Conservation (phyloP, 106 monocot species). For the Dioscorea alata region DNA sequence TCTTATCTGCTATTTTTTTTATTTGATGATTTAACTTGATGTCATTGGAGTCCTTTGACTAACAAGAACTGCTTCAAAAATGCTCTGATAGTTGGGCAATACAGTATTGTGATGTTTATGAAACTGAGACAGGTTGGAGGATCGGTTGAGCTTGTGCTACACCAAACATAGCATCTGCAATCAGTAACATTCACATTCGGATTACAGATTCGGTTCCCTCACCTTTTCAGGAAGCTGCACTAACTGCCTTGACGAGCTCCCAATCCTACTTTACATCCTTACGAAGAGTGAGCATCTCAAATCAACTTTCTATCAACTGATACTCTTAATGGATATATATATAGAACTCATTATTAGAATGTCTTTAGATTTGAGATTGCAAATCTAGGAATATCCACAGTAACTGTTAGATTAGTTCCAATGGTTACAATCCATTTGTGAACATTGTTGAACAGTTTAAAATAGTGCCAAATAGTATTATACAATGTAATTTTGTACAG, state of each 20-base stretch:
- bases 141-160: slow-evolving; percentile 88
- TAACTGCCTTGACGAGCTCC: slow-evolving; percentile 58
- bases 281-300: slow-evolving; percentile 36
- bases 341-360: no score
- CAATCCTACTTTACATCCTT: slow-evolving; percentile 44
- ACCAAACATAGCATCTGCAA: slow-evolving; percentile 60
- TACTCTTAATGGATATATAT: no score
- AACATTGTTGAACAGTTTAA: no score
- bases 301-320: no score
- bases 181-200: slow-evolving; percentile 76
- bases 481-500: no score
- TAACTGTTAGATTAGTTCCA: no score
- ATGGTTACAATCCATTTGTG: no score
- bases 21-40: not conserved
- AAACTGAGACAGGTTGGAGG: slow-evolving; percentile 65
- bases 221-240: slow-evolving; percentile 93
- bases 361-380: not conserved
- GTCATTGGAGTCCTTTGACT: no score
- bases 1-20: no score
- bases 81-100: no score
- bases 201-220: slow-evolving; percentile 92
- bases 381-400: slow-evolving; percentile 61
- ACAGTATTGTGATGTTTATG: not conserved
- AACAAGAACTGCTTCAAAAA: no score
- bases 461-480: no score